Base-by-base conservation (phyloP, 2,329 filamentous ascomycete genomes). In the Penicillium corylophilum region DNA sequence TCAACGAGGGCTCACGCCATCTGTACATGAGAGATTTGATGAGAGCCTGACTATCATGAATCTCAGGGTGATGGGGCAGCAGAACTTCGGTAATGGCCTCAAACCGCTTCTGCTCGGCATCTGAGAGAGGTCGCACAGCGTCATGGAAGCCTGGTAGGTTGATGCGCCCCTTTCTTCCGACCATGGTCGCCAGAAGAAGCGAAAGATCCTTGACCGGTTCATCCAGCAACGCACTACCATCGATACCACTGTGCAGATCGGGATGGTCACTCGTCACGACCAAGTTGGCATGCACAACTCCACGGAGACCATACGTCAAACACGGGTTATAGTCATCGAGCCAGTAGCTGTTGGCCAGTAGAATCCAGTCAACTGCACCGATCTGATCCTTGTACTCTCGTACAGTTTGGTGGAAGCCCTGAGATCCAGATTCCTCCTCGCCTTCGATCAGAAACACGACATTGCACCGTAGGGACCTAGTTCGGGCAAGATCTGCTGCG, bases 281-380 rank as follows among this genome's bases (percentile, higher is more conserved):
- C 5, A 97, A 82, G 0, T 90, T 96, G 5, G 92, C 93, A 69
- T 97, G 93, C 20, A 99, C 86, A 23, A 99, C 93, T 22, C 94
- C 94, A 44, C 94, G 85, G 6, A 97, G 80, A 1, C 94, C 94
- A 56, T 99, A 99, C 0, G 94, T 99, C 51, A 99, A 76, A 68
- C 94, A 99, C 0, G 94, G 94, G 2, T 95, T 91, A 60, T 95
- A 88, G 66, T 99, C 93, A 66, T 97, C 91, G 1, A 99, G 80
- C 94, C 94, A 99, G 77, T 99, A 99, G 72, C 92, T 96, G 77
- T 99, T 99, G 20, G 94, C 93, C 33, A 99, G 78, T 28, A 99
- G 77, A 49, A 99, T 94, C 78, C 94, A 97, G 72, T 99, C 93
- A 2, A 99, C 85, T 9, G 89, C 80, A 1, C 94, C 94, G 61